Evolutionary conservation across 495 filamentous ascomycete genomes (phyloP), one percentile per base, ranked within the genome.

Genomic region (Cercophora samala): DNA sequence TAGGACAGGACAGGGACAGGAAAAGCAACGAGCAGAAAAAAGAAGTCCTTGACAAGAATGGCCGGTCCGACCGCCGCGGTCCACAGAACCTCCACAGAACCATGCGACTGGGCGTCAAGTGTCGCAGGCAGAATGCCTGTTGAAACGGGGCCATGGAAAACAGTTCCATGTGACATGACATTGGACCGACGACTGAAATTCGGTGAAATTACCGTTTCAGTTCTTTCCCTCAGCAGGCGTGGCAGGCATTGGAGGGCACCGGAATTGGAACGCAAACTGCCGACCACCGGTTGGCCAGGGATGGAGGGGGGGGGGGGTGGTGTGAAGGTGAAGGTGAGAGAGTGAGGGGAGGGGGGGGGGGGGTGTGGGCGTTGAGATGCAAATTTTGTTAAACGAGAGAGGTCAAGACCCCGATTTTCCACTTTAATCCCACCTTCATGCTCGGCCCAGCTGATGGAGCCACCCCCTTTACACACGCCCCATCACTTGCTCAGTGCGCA

Each of bases 11-110:
- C 17, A 54, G 19, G 17, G 52, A 17, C 15, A 54, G 17, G 17
- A 19, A 23, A 56, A 56, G 9, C n/a, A 56, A 56, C 8, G 22
- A 56, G 18, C 6, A 56, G 18, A 56, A 56, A 56, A 23, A 18
- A 56, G 53, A 23, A 23, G 53, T 5, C n/a, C 5, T 9, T 8
- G 22, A 21, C 5, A 56, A 56, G 53, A 56, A 56, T 56, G n/a
- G 53, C 53, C 53, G 53, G 53, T 56, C 53, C 53, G 53, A 23
- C 22, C 53, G 53, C 52, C 52, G 52, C 52, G 19, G 4, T 54
- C 17, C 17, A 54, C 26, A 29, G 26, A 29, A 29, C 26, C 26
- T 29, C 26, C 26, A 29, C 26, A 29, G 15, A 54, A 54, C 52
- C 52, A 54, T 54, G 15, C 19, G 52, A 54, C 19, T 54, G 52